Base-by-base conservation (phyloP, 805 yeast species). In the Metschnikowia peoriensis region DNA sequence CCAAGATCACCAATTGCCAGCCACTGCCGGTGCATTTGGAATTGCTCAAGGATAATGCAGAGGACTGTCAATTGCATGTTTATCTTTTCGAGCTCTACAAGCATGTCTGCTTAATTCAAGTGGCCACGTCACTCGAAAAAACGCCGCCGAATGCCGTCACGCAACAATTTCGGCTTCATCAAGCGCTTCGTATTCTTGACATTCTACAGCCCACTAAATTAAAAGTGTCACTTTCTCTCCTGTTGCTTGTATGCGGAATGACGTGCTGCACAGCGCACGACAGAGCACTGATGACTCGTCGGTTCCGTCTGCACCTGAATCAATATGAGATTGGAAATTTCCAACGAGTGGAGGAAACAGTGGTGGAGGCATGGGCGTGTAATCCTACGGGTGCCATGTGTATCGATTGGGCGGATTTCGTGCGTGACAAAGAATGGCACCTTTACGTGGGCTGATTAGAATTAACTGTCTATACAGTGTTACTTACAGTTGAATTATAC, bases 211-310 rank as follows among this genome's bases (percentile, higher is more conserved):
- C 44, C 4, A 53, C 62, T 6, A 53, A 43, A 28, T 40, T 59
- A 32, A 55, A 52, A 34, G 62, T 53, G 28, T 42, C 61, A 22
- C 54, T 60, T n/a, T 52, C 61, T 16, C 54, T 60, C 27, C 56
- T 52, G 58, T 37, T 60, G 22, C 54, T 70, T 37, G 64, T 69
- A 10, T 69, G 73, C 51, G 76, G 74, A 6, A 61, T 70, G 29
- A 60, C 66, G 4, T 67, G 72, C 55, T 56, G 64, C 44, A 60
- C 60, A n/a, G 50, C 60, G 6, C 48, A 47, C 45, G 71, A 69
- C 52, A 58, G 69, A 44, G 39, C 39, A 7, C 51, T 51, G 28
- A 57, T 70, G 54, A 54, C 58, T 6, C 42, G 46, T 7, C 55
- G 58, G 28, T 66, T 67, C 40, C 57, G 54, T 69, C 66, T 60